Evolutionary conservation across 306 rosid species (phyloP).

Genomic region (Prunus dulcis): DNA sequence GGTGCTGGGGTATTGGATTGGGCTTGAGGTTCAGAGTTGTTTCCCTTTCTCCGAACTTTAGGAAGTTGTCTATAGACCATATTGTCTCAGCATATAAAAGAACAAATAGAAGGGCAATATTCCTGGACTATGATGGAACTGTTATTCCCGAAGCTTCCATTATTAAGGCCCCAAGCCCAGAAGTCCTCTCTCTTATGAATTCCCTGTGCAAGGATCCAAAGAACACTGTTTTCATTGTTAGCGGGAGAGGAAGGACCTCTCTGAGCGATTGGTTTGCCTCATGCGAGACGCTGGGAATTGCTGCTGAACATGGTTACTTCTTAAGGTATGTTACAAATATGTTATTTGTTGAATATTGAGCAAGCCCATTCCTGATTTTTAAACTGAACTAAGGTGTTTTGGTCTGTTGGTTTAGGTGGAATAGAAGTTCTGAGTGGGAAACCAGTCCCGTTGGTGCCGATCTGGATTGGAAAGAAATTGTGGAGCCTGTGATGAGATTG

Average conservation of each 20-base stretch:
- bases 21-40: slow-evolving; percentile 79
- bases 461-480: slow-evolving; percentile 75
- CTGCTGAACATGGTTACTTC: slow-evolving; percentile 90
- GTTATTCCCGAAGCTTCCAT: slow-evolving; percentile 64
- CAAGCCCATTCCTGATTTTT: neutral
- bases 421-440: slow-evolving; percentile 62
- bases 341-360: neutral
- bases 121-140: slow-evolving; percentile 91
- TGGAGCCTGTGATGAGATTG: slow-evolving; percentile 66
- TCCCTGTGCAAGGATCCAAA: slow-evolving; percentile 63
- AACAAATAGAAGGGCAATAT: slow-evolving; percentile 65
- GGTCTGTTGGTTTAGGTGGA: slow-evolving; percentile 50
- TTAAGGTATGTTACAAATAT: slow-evolving; percentile 49
- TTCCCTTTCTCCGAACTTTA: slow-evolving; percentile 60
- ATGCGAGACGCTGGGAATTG: slow-evolving; percentile 69
- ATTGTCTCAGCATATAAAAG: slow-evolving; percentile 65
- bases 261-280: slow-evolving; percentile 72
- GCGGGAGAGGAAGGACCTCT: slow-evolving; percentile 72
- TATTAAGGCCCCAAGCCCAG: slow-evolving; percentile 57
- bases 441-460: slow-evolving; percentile 51
- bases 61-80: slow-evolving; percentile 63
- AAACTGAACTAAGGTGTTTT: slow-evolving; percentile 1
- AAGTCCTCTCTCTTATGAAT: slow-evolving; percentile 58
- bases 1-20: slow-evolving; percentile 80
- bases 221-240: slow-evolving; percentile 75